A percentile compares a stretch with the other conserved stretches of the same genome.
Evolutionary conservation across 192 early-diverging fungal species (phyloP).

Genomic region (Haplosporangium gracile): DNA sequence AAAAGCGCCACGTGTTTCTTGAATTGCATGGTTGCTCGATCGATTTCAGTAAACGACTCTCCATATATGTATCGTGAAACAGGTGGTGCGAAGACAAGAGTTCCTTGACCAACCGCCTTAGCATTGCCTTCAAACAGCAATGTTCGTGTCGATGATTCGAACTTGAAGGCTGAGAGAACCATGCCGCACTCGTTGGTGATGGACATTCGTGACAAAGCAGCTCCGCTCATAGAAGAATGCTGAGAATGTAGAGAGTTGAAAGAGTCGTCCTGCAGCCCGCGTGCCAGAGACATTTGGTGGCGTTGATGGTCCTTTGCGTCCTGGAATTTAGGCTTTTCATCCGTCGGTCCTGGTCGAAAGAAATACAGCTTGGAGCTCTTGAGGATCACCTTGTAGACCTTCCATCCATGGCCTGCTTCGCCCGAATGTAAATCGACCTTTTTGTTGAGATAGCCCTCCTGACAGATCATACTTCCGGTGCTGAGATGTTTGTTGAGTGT

Average conservation of each 20-base stretch:
- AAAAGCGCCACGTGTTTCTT: constrained; percentile 74
- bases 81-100: constrained; percentile 54
- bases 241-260: constrained; percentile 15
- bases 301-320: constrained; percentile 37
- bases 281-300: constrained; percentile 20
- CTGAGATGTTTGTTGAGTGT: constrained; percentile 37
- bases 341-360: constrained; percentile 73
- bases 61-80: constrained; percentile 73
- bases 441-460: constrained; percentile 81
- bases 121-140: constrained; percentile 73
- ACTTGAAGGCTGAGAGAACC: constrained; percentile 67
- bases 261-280: neutral
- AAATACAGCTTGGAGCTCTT: constrained; percentile 83
- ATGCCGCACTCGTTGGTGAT: constrained; percentile 60
- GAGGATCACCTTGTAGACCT: constrained; percentile 79
- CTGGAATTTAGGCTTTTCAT: constrained; percentile 36
- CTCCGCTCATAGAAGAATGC: constrained; percentile 34
- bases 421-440: constrained; percentile 79
- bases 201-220: constrained; percentile 38
- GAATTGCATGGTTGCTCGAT: constrained; percentile 69
- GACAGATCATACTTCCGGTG: constrained; percentile 35
- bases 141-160: constrained; percentile 66
- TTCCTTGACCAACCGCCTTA: constrained; percentile 57
- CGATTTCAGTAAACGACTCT: constrained; percentile 76
- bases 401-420: constrained; percentile 77